Conservation (phyloP, 768 basidiomycete species). For the Mycena albidolilacea region DNA sequence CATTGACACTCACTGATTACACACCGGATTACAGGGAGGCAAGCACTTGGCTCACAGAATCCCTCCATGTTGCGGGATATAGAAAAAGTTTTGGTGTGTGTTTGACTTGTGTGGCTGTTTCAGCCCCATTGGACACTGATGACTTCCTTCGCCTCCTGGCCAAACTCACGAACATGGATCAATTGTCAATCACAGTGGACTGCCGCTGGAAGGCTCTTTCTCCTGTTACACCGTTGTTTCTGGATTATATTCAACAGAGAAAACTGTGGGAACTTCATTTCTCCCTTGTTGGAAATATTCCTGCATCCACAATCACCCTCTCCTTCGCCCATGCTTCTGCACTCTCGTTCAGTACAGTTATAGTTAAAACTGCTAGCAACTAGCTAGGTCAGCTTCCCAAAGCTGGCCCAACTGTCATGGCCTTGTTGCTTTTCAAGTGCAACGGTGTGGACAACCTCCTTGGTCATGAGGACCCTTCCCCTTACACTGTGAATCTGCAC, state of each 20-base stretch:
- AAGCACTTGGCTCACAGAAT: too few relatives aligned
- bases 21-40: too few relatives aligned
- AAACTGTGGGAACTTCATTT: neutral
- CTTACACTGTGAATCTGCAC: too few relatives aligned
- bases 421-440: neutral
- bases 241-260: neutral
- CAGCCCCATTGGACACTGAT: neutral
- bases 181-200: neutral
- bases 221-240: neutral
- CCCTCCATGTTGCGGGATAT: neutral
- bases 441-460: neutral
- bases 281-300: neutral
- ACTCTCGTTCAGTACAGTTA: too few relatives aligned
- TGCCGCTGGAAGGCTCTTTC: neutral
- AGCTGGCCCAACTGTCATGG: too few relatives aligned
- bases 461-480: too few relatives aligned
- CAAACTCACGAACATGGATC: neutral
- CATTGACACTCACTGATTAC: too few relatives aligned
- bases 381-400: too few relatives aligned
- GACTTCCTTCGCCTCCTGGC: neutral
- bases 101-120: neutral
- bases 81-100: neutral
- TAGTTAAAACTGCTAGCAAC: too few relatives aligned
- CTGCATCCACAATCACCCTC: neutral
- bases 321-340: neutral